These are phyloP conservation scores for Misopates orontium DNA, from an alignment of 257 asterid genomes.

Conservation along the genomic window DNA sequence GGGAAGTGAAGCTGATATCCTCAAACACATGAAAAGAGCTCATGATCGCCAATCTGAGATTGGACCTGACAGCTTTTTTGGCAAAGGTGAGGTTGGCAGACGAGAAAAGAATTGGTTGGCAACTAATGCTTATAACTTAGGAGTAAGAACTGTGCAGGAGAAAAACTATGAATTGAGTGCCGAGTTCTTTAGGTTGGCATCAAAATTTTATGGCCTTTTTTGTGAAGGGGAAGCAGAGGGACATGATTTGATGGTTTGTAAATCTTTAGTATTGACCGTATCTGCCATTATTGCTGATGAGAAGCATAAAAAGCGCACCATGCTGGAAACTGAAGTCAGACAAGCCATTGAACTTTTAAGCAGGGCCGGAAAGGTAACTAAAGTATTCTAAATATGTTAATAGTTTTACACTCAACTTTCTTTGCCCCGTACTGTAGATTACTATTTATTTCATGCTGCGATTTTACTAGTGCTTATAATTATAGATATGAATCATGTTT, in stretches of 20 bases:
- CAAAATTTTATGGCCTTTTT: slow-evolving; percentile 56
- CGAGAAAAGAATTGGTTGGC: slow-evolving; percentile 94
- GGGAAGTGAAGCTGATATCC: slow-evolving; percentile 54
- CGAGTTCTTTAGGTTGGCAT: slow-evolving; percentile 78
- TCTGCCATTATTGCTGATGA: slow-evolving; percentile 78
- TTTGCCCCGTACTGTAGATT: not conserved
- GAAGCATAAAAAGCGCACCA: slow-evolving; percentile 45
- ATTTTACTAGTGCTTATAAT: not conserved
- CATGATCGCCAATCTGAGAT: slow-evolving; percentile 60
- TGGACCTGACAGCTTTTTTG: slow-evolving; percentile 68
- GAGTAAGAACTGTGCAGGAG: slow-evolving; percentile 71
- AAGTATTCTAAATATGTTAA: not conserved
- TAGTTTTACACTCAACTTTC: not conserved
- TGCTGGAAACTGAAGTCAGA: slow-evolving; percentile 68
- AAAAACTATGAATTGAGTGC: slow-evolving; percentile 58
- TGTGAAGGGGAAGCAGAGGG: slow-evolving; percentile 58
- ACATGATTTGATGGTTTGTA: slow-evolving; percentile 57
- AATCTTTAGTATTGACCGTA: slow-evolving; percentile 68
- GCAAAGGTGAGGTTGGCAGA: slow-evolving; percentile 77
- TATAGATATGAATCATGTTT: not conserved
- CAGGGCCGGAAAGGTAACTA: slow-evolving; percentile 81
- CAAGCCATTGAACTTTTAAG: slow-evolving; percentile 70
- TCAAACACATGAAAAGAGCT: slow-evolving; percentile 71
- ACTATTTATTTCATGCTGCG: not conserved
- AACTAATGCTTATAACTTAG: slow-evolving; percentile 78